phyloP scores from a whole-genome alignment of 2,329 filamentous ascomycete species.

The Colletotrichum trifolii region DNA sequence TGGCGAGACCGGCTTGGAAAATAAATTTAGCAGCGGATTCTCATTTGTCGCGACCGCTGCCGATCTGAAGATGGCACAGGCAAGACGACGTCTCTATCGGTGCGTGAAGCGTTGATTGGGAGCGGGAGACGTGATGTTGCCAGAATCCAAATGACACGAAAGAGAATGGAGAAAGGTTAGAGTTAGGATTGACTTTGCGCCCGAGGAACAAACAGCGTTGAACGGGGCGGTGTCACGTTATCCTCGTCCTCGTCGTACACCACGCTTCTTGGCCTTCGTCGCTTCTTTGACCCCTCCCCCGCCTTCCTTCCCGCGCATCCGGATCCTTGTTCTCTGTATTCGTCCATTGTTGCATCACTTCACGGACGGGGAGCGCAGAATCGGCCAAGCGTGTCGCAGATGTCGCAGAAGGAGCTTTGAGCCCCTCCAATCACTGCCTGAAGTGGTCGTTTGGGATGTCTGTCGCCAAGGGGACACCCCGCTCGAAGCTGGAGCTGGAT shows the following conservation, averaged over 20 bases:
- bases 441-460: conserved; percentile 2
- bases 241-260: conserved; percentile 1
- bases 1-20: conserved; percentile 29
- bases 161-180: conserved; percentile 7
- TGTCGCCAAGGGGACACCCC: conserved; percentile 27
- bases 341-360: conserved; percentile 7
- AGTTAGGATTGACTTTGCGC: conserved; percentile 34
- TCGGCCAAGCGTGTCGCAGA: conserved; percentile 36
- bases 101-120: too few species aligned
- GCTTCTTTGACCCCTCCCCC: conserved; percentile 12
- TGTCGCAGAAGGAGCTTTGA: conserved; percentile 30
- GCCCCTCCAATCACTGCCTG: conserved; percentile 32
- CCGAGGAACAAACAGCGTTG: conserved; percentile 18
- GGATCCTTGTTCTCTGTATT: conserved; percentile 28
- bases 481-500: conserved; percentile 21
- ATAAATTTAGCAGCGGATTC: conserved; percentile 12
- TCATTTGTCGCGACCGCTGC: conserved; percentile 30
- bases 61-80: conserved; percentile 9
- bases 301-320: conserved; percentile 21
- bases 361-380: conserved; percentile 29
- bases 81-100: too few species aligned
- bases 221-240: conserved; percentile 21
- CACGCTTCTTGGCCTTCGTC: not conserved
- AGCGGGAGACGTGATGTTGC: too few species aligned
- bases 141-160: conserved; percentile 2